Percentiles rank a stretch among this genome's conserved stretches.
These are phyloP conservation scores for Talaromyces nanjingensis DNA, from an alignment of 495 filamentous ascomycete species.

Conservation along the genomic window DNA sequence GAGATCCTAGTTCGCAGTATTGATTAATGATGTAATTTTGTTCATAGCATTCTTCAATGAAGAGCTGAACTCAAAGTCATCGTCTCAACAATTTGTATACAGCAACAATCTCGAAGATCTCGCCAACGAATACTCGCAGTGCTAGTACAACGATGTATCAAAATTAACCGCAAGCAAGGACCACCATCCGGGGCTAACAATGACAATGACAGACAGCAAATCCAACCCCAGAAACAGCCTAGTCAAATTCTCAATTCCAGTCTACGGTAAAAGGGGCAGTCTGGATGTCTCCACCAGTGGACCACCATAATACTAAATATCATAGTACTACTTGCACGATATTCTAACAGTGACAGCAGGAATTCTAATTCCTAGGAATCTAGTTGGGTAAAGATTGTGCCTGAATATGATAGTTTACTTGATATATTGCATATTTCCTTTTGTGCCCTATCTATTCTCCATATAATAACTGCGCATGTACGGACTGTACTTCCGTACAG, in stretches of 20 bases:
- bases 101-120: background rate
- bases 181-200: background rate
- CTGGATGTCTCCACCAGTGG: background rate
- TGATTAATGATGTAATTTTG: background rate
- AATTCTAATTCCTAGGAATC: background rate
- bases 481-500: background rate
- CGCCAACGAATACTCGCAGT: background rate
- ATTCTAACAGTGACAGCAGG: background rate
- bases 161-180: background rate
- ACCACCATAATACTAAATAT: too few species aligned
- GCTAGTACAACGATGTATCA: background rate
- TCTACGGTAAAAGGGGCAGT: background rate
- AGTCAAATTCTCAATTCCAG: background rate
- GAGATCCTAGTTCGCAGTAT: background rate
- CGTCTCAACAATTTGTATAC: background rate
- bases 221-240: background rate
- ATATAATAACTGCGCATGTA: background rate
- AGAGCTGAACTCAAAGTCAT: background rate
- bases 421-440: background rate
- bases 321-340: background rate
- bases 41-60: background rate
- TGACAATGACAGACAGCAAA: background rate
- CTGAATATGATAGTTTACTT: background rate
- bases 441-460: background rate
- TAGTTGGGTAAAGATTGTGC: background rate